Conservation (phyloP, 2,329 filamentous ascomycete genomes). For the Neodidymelliopsis sp. region DNA sequence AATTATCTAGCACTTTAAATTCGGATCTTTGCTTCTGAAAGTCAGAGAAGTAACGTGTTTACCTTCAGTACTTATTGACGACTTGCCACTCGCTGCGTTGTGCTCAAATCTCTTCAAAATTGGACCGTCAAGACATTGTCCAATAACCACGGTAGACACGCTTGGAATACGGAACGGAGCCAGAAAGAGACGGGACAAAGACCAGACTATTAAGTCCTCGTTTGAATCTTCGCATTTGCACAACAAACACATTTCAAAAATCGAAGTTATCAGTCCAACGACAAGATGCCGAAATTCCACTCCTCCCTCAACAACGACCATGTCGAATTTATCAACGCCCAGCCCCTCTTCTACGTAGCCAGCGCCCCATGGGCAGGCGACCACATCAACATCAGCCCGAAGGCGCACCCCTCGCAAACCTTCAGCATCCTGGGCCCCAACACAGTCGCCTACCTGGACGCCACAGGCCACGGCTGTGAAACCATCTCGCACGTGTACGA, state of each 20-base stretch:
- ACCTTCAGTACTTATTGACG: too few species aligned
- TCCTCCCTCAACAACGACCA: slow-evolving; percentile 63
- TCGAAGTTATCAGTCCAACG: too few species aligned
- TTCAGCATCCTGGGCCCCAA: slow-evolving; percentile 67
- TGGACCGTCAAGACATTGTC: too few species aligned
- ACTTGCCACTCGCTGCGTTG: too few species aligned
- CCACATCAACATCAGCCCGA: slow-evolving; percentile 80
- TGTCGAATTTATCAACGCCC: slow-evolving; percentile 68
- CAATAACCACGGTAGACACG: too few species aligned
- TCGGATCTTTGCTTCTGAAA: too few species aligned
- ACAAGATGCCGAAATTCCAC: slow-evolving; percentile 67
- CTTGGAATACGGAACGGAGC: neutral
- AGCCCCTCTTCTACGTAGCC: slow-evolving; percentile 78
- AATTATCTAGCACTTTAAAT: too few species aligned
- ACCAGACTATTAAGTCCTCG: too few species aligned
- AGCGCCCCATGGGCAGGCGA: slow-evolving; percentile 71
- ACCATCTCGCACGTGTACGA: slow-evolving; percentile 79
- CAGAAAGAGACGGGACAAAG: neutral
- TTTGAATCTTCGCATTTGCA: neutral
- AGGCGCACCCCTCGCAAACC: slow-evolving; percentile 70
- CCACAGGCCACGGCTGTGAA: slow-evolving; percentile 77
- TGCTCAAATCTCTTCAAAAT: too few species aligned
- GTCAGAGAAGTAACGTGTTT: too few species aligned
- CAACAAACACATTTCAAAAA: too few species aligned
- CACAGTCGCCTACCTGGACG: slow-evolving; percentile 73